Evolutionary conservation across 345 rosid genomes (phyloP).

Genomic region (Hypericum androsaemum): DNA sequence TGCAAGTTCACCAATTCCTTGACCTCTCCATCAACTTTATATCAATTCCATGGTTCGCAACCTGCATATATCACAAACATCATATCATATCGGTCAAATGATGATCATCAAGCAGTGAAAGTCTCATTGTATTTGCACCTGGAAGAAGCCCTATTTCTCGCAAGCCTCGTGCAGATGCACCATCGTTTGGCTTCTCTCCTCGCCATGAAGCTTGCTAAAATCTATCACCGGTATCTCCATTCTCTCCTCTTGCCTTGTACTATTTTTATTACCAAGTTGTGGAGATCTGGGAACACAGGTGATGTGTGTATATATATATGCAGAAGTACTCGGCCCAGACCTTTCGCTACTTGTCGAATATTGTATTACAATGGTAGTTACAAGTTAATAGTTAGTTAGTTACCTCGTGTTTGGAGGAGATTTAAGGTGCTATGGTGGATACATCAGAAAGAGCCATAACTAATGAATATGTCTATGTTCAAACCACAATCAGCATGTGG

Average conservation of each 20-base stretch:
- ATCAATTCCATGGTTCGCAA: constrained; percentile 72
- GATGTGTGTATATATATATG: constrained; percentile 30
- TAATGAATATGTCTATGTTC: no score
- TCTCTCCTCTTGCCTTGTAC: constrained; percentile 8
- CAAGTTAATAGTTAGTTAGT: no score
- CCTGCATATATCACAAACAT: no score
- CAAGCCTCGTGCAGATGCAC: constrained; percentile 69
- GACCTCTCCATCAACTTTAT: constrained; percentile 64
- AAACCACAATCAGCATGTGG: no score
- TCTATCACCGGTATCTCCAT: constrained; percentile 66
- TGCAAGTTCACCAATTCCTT: constrained; percentile 51
- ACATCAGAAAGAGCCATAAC: no score
- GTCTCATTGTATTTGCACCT: no score
- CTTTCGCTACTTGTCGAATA: no score
- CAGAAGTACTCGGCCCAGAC: not conserved
- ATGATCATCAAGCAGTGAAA: no score
- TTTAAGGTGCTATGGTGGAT: no score
- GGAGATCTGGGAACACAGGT: constrained; percentile 3
- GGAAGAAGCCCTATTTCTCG: constrained; percentile 79
- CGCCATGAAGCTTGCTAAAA: constrained; percentile 54
- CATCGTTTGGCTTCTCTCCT: constrained; percentile 52
- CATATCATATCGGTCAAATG: no score
- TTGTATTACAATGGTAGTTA: no score
- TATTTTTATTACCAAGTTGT: constrained; percentile 11
- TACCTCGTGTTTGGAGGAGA: no score